Conservation (phyloP, 1,284 basidiomycete species). For the Rhodotorula sp. region DNA sequence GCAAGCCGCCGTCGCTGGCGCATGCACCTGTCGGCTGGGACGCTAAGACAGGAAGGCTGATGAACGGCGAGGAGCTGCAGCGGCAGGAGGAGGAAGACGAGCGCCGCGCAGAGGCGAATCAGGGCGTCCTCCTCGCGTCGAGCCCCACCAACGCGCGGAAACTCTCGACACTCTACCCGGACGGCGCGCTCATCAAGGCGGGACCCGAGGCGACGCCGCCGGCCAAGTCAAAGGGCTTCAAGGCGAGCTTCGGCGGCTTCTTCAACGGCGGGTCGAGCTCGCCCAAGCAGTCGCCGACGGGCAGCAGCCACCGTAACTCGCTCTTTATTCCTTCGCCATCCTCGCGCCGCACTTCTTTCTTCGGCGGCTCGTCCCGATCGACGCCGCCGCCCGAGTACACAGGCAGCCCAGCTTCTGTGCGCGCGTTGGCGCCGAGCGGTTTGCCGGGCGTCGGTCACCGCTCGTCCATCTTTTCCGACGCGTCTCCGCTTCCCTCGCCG, state of each 20-base stretch:
- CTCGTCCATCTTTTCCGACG: neutral
- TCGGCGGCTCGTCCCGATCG: neutral
- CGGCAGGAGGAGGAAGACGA: neutral
- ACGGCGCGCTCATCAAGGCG: neutral
- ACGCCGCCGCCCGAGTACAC: neutral
- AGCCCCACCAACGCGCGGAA: neutral
- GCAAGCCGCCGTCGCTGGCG: conserved; percentile 80
- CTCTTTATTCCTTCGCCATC: neutral
- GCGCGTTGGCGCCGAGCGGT: neutral
- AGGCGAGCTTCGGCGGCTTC: neutral
- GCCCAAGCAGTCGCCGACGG: neutral
- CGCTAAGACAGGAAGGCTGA: conserved; percentile 44
- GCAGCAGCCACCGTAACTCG: neutral
- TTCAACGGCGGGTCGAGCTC: neutral
- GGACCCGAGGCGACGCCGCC: neutral
- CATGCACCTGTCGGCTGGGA: conserved; percentile 45
- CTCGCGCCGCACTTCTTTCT: neutral
- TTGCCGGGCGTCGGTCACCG: neutral
- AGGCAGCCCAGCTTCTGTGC: conserved; percentile 2
- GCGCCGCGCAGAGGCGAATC: neutral
- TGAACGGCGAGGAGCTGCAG: neutral
- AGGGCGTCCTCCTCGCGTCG: neutral
- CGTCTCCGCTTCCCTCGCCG: conserved; percentile 14
- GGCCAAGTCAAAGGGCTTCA: neutral
- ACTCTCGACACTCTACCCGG: neutral